A percentile compares a stretch with the other conserved stretches of the same genome.
phyloP scores from a whole-genome alignment of 768 basidiomycete genomes.

The Pulveroboletus sp. region DNA sequence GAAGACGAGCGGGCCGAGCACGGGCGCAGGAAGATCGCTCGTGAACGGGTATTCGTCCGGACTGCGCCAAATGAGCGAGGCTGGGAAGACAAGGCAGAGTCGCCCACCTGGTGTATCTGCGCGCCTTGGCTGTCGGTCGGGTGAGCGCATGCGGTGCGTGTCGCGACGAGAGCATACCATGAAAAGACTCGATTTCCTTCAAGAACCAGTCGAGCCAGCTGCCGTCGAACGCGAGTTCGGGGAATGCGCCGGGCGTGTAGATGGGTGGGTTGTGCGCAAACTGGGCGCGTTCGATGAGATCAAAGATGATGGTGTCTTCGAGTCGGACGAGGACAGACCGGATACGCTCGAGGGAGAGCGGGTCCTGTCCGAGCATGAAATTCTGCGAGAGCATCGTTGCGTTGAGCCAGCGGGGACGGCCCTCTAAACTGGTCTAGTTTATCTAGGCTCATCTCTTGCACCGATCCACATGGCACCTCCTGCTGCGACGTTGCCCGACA shows the following conservation, averaged over 20 bases:
- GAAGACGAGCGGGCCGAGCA: conserved; percentile 70
- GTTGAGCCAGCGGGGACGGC: background rate
- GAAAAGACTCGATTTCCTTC: conserved; percentile 91
- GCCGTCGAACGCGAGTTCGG: conserved; percentile 79
- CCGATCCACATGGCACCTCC: conserved; percentile 35
- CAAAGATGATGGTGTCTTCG: conserved; percentile 99
- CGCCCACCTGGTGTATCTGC: conserved; percentile 94
- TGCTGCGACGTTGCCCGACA: conserved; percentile 29
- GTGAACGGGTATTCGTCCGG: conserved; percentile 99
- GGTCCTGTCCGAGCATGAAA: conserved; percentile 67
- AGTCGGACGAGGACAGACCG: conserved; percentile 83
- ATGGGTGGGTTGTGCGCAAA: conserved; percentile 92
- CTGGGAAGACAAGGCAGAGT: conserved; percentile 3
- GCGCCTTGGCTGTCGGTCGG: conserved; percentile 71
- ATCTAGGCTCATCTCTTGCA: too few relatives aligned
- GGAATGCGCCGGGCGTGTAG: conserved; percentile 77
- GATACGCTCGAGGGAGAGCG: conserved; percentile 86
- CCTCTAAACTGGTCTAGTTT: too few relatives aligned
- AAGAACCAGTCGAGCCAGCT: conserved; percentile 99
- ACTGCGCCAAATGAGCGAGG: conserved; percentile 40
- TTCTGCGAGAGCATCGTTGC: conserved; percentile 56
- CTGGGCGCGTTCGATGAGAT: conserved; percentile 94
- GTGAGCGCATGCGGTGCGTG: conserved; percentile 6
- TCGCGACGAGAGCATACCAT: conserved; percentile 62
- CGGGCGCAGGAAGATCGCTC: conserved; percentile 71